These are phyloP conservation scores for Nicotiana obtusifolia DNA, from an alignment of 257 asterid genomes.

Conservation along the genomic window DNA sequence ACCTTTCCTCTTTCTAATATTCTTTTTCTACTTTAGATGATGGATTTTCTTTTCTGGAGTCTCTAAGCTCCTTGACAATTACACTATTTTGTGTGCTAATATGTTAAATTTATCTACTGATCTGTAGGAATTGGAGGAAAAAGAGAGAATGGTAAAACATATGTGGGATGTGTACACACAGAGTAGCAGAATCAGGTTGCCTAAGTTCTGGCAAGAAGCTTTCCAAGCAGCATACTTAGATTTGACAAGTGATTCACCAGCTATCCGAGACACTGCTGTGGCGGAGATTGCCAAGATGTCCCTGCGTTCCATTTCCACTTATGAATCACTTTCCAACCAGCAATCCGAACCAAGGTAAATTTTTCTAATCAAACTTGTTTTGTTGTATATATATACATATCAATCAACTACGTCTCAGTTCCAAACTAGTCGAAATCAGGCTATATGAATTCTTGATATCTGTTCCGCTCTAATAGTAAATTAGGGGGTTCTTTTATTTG, in stretches of 20 bases:
- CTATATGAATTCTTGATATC: neutral
- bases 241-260: conserved; percentile 54
- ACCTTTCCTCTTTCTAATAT: neutral
- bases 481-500: neutral
- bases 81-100: neutral
- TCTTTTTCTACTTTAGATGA: neutral
- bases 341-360: neutral
- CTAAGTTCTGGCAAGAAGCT: conserved; percentile 85
- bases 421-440: neutral
- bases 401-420: neutral
- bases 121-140: conserved; percentile 77
- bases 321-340: conserved; percentile 14
- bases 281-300: conserved; percentile 91
- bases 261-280: conserved; percentile 49
- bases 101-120: neutral
- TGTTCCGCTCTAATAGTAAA: neutral
- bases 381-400: neutral
- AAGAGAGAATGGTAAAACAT: conserved; percentile 76
- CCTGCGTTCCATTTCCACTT: conserved; percentile 37
- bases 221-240: conserved; percentile 92
- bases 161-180: conserved; percentile 92
- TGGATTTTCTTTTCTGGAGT: neutral
- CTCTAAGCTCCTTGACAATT: neutral
- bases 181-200: conserved; percentile 44
- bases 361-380: neutral